Base-by-base conservation (phyloP, 805 yeast species). In the Yamadazyma paraphyllophila region DNA sequence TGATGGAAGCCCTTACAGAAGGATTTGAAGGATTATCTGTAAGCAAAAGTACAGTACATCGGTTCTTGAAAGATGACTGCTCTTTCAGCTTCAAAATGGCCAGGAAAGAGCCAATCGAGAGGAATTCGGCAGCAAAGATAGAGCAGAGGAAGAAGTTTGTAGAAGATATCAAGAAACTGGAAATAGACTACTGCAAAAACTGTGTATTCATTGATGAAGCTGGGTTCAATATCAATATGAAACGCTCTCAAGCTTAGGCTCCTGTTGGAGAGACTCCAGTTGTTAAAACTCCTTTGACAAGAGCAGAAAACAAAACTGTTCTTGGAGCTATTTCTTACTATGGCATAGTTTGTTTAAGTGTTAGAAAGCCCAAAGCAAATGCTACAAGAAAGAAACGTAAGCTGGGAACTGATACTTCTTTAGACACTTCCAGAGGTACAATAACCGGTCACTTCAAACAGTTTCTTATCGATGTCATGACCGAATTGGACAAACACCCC, bases 141-240 rank as follows among this genome's bases (percentile, higher is more conserved):
- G 34, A 43, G 36, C 30, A 38, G 17, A 38, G 41, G 27, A 40
- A 36, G 32, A 27, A 44, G 29, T 47, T 36, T 32, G 42, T 47
- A 10, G 8, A 32, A 16, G 41, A 40, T 15, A 29, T 44, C n/a
- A 17, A 36, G 31, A 30, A 41, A 26, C 6, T 26, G 30, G 50
- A 39, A 26, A 27, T 40, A 31, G 48, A 44, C 16, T 44, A 48
- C 26, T 32, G 37, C 27, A 36, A 37, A 13, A 46, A 48, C 29
- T 48, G 50, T 41, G 52, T 40, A 10, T 54, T 54, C 24, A 50
- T 50, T 15, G 55, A 49, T 36, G 56, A 51, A 42, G 49, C 56
- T 12, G 52, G 51, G 3, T 52, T 51, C 41, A 44, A 51, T 39
- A 47, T 48, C 13, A 39, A 45, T 29, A 41, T 41, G 30, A 49